phyloP scores from a whole-genome alignment of 2,329 filamentous ascomycete genomes.

The Botrytis hyacinthi region DNA sequence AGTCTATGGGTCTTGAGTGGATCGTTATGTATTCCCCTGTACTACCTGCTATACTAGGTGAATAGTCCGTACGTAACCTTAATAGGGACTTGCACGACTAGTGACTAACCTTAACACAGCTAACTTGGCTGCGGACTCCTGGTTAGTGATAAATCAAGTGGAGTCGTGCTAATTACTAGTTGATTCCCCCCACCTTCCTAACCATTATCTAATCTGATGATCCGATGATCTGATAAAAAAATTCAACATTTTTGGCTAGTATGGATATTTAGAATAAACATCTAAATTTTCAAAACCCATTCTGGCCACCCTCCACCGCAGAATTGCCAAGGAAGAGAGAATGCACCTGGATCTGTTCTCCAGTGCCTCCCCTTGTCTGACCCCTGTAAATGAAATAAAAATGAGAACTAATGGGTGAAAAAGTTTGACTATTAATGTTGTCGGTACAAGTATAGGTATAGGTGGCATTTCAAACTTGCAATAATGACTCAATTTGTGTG shows the following conservation, averaged over 20 bases:
- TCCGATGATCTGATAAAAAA: slow-evolving; percentile 19
- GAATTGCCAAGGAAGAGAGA: slow-evolving; percentile 2
- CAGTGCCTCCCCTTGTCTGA: not conserved
- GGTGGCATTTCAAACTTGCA: slow-evolving; percentile 1
- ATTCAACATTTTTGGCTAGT: not conserved
- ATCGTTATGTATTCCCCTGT: not conserved
- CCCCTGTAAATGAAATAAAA: not conserved
- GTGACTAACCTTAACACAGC: not conserved
- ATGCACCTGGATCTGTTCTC: not conserved
- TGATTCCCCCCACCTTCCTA: not conserved
- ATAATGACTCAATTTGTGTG: not conserved
- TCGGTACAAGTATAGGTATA: not conserved
- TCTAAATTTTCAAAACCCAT: not conserved
- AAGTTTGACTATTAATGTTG: slow-evolving; percentile 2
- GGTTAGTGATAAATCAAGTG: not conserved
- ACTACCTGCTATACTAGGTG: slow-evolving; percentile 1
- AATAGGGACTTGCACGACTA: not conserved
- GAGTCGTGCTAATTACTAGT: not conserved
- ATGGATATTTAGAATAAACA: not conserved
- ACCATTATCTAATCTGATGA: slow-evolving; percentile 26
- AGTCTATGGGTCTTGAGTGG: not conserved
- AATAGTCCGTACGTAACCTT: slow-evolving; percentile 2
- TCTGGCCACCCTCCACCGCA: not conserved
- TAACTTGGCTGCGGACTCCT: not conserved
- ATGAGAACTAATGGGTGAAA: slow-evolving; percentile 1